These are phyloP conservation scores for Pythium apleroticum DNA, from an alignment of 352 stramenopile genomes.

Conservation along the genomic window DNA sequence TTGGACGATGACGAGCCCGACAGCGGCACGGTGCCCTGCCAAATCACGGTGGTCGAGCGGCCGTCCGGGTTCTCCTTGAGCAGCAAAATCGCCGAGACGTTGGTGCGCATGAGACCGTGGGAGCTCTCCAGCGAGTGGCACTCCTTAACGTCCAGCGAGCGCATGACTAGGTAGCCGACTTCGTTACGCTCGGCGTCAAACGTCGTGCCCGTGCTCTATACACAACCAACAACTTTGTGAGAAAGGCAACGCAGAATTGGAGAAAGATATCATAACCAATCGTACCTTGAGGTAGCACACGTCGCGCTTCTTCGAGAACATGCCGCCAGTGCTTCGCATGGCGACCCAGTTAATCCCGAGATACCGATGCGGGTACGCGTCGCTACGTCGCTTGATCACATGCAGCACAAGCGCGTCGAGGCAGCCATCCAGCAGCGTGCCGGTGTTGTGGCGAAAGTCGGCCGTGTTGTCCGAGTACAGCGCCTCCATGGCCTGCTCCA, in stretches of 20 bases:
- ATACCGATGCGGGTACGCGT: slow-evolving; percentile 49
- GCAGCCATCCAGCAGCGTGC: slow-evolving; percentile 55
- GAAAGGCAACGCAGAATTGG: neutral
- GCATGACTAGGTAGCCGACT: slow-evolving; percentile 55
- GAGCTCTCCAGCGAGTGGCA: slow-evolving; percentile 51
- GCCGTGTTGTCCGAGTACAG: slow-evolving; percentile 62
- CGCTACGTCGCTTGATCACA: slow-evolving; percentile 38
- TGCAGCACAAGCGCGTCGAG: slow-evolving; percentile 65
- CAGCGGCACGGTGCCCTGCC: slow-evolving; percentile 50
- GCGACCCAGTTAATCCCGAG: slow-evolving; percentile 73
- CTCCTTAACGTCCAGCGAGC: slow-evolving; percentile 58
- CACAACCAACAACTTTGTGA: neutral
- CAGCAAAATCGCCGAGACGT: slow-evolving; percentile 58
- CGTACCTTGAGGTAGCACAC: slow-evolving; percentile 54
- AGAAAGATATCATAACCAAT: neutral
- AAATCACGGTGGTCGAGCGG: slow-evolving; percentile 47
- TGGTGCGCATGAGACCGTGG: slow-evolving; percentile 47
- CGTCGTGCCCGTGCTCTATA: slow-evolving; percentile 46
- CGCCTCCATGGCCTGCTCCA: slow-evolving; percentile 47
- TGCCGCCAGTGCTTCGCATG: slow-evolving; percentile 29
- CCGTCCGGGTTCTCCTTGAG: slow-evolving; percentile 50
- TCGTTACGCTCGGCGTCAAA: slow-evolving; percentile 42
- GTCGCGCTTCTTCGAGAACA: slow-evolving; percentile 67
- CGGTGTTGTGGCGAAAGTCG: slow-evolving; percentile 57
- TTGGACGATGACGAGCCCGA: slow-evolving; percentile 40